Conservation (phyloP, 352 stramenopile genomes). For the Phytopythium sindhum region DNA sequence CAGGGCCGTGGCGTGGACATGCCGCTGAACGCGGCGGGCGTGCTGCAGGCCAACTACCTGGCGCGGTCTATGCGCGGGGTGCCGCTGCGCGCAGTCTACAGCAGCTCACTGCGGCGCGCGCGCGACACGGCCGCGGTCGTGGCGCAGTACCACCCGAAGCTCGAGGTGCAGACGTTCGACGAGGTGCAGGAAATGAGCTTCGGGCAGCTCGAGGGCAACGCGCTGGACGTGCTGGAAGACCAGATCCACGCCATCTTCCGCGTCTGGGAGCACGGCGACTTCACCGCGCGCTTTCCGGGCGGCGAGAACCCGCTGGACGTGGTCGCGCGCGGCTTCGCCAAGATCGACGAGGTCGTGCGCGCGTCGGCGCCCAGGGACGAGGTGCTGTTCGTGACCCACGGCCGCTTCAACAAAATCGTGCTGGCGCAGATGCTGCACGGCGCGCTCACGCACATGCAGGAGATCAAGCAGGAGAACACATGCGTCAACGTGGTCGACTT, state of each 20-base stretch:
- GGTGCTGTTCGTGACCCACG: slow-evolving; percentile 76
- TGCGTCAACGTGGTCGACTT: slow-evolving; percentile 86
- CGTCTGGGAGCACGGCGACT: slow-evolving; percentile 58
- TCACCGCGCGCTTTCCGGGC: slow-evolving; percentile 43
- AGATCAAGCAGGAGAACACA: slow-evolving; percentile 79
- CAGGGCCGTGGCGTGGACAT: slow-evolving; percentile 80
- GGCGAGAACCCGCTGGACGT: slow-evolving; percentile 73
- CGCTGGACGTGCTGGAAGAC: slow-evolving; percentile 43
- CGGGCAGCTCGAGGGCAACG: slow-evolving; percentile 63
- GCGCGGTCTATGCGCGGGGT: slow-evolving; percentile 62
- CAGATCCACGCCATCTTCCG: slow-evolving; percentile 60
- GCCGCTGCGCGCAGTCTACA: slow-evolving; percentile 67
- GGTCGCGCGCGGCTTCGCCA: slow-evolving; percentile 49
- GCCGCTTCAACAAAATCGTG: slow-evolving; percentile 85
- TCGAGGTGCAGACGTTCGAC: slow-evolving; percentile 51
- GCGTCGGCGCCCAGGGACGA: slow-evolving; percentile 39
- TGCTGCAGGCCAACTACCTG: slow-evolving; percentile 56
- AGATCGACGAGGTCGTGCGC: slow-evolving; percentile 59
- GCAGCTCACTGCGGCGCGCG: slow-evolving; percentile 51
- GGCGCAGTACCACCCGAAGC: slow-evolving; percentile 44
- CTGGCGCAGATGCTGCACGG: slow-evolving; percentile 66
- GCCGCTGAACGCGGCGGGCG: slow-evolving; percentile 53
- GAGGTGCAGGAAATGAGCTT: slow-evolving; percentile 87
- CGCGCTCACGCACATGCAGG: slow-evolving; percentile 52
- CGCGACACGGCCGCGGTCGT: slow-evolving; percentile 52